These are phyloP conservation scores for Cucurbitaria berberidis DNA, from an alignment of 2,329 filamentous ascomycete genomes.

Conservation along the genomic window DNA sequence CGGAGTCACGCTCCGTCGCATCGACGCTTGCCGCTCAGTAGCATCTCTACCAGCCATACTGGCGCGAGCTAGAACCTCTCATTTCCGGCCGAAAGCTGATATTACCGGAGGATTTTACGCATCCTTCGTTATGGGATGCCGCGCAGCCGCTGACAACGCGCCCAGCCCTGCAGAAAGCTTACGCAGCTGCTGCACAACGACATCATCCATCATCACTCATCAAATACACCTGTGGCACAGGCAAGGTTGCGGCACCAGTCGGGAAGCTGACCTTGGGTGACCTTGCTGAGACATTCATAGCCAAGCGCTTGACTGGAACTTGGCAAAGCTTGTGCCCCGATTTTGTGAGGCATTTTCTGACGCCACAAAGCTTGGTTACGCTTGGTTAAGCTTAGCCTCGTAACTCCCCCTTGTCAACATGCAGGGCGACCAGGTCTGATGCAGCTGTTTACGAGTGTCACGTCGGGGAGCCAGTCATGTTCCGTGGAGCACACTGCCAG, in stretches of 20 bases:
- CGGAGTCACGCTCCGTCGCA: background rate
- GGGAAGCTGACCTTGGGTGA: conserved; percentile 1
- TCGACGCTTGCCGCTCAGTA: background rate
- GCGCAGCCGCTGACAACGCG: background rate
- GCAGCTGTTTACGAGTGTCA: conserved; percentile 6
- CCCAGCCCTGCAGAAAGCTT: conserved; percentile 5
- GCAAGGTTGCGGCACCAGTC: background rate
- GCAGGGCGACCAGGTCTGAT: conserved; percentile 14
- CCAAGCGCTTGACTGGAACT: conserved; percentile 30
- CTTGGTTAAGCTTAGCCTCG: conserved; percentile 22
- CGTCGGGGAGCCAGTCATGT: conserved; percentile 12
- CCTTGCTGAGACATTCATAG: conserved; percentile 20
- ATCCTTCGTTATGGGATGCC: background rate
- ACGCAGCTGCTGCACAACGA: conserved; percentile 24
- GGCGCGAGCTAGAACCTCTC: background rate
- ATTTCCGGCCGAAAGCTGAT: too few species aligned
- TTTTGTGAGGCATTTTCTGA: conserved; percentile 32
- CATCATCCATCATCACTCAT: conserved; percentile 7
- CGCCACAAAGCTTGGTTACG: conserved; percentile 40
- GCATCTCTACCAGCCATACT: background rate
- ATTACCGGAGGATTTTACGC: too few species aligned
- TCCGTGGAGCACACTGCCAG: background rate
- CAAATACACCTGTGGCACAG: conserved; percentile 17
- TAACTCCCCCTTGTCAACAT: conserved; percentile 12
- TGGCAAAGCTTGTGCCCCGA: conserved; percentile 35